Evolutionary conservation across 345 rosid species (phyloP).

Genomic region (Gossypium sturtianum): DNA sequence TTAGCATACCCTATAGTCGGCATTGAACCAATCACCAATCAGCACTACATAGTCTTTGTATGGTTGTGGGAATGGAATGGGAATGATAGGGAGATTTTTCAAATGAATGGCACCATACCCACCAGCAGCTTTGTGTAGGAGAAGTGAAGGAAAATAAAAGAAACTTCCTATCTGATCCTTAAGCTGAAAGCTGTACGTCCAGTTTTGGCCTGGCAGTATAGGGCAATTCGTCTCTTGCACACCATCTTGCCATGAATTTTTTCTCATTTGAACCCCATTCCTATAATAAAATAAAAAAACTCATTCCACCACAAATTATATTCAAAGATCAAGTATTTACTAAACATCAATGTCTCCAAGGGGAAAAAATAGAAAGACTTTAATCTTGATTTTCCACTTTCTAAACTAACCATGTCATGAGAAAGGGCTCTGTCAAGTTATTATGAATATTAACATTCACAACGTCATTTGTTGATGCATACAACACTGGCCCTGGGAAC

Average conservation of each 20-base stretch:
- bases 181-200: constrained; percentile 27
- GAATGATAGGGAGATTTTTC: constrained; percentile 8
- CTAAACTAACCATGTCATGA: constrained; percentile 28
- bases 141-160: constrained; percentile 34
- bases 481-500: constrained; percentile 31
- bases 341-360: neutral
- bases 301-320: no score
- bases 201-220: constrained; percentile 20
- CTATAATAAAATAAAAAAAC: neutral
- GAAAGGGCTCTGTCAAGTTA: constrained; percentile 27
- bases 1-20: neutral
- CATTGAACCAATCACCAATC: neutral
- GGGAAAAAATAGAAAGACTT: neutral
- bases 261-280: constrained; percentile 36
- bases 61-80: neutral
- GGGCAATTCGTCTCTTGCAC: constrained; percentile 38
- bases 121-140: constrained; percentile 32
- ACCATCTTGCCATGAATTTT: constrained; percentile 43
- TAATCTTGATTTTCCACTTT: neutral
- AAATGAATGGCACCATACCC: constrained; percentile 29
- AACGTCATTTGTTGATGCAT: constrained; percentile 31
- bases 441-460: constrained; percentile 21
- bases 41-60: neutral
- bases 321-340: neutral
- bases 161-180: constrained; percentile 43